Conservation (phyloP, 495 filamentous ascomycete genomes). For the Pyronema domesticum region DNA sequence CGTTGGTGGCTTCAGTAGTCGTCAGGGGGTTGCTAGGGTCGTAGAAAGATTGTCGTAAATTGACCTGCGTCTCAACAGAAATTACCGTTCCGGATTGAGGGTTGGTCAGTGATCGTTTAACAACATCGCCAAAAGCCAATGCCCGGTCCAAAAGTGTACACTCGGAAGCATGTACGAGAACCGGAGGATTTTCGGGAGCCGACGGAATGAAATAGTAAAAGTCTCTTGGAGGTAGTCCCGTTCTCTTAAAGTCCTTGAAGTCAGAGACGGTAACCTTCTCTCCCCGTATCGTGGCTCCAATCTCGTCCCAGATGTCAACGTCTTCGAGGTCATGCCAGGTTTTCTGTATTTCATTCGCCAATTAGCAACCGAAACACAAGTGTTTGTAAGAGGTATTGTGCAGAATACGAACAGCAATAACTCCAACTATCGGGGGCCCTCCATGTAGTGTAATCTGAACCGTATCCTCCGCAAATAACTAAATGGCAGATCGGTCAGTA, state of each 20-base stretch:
- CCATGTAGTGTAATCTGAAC: slow-evolving; percentile 10
- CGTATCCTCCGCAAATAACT: slow-evolving; percentile 24
- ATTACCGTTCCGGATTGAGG: slow-evolving; percentile 29
- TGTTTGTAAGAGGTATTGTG: background rate
- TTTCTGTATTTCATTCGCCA: slow-evolving; percentile 12
- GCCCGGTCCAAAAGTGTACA: slow-evolving; percentile 29
- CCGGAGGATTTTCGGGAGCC: slow-evolving; percentile 15
- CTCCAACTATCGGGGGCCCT: slow-evolving; percentile 11
- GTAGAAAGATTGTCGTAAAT: slow-evolving; percentile 20
- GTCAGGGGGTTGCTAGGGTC: slow-evolving; percentile 5
- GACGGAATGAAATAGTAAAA: slow-evolving; percentile 28
- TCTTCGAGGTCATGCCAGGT: slow-evolving; percentile 25
- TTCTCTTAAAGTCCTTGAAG: slow-evolving; percentile 21
- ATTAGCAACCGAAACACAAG: slow-evolving; percentile 8
- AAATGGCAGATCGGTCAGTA: background rate
- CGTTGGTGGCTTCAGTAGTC: slow-evolving; percentile 1
- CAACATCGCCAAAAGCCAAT: slow-evolving; percentile 29
- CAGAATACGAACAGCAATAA: slow-evolving; percentile 14
- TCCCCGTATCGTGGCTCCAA: slow-evolving; percentile 12
- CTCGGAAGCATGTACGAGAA: slow-evolving; percentile 30
- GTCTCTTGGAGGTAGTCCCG: slow-evolving; percentile 26
- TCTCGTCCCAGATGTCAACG: slow-evolving; percentile 16
- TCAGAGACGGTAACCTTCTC: slow-evolving; percentile 19
- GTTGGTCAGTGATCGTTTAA: slow-evolving; percentile 29
- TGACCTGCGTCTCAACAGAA: slow-evolving; percentile 24